Base-by-base conservation (phyloP, 352 stramenopile species). In the Peronospora farinosa region DNA sequence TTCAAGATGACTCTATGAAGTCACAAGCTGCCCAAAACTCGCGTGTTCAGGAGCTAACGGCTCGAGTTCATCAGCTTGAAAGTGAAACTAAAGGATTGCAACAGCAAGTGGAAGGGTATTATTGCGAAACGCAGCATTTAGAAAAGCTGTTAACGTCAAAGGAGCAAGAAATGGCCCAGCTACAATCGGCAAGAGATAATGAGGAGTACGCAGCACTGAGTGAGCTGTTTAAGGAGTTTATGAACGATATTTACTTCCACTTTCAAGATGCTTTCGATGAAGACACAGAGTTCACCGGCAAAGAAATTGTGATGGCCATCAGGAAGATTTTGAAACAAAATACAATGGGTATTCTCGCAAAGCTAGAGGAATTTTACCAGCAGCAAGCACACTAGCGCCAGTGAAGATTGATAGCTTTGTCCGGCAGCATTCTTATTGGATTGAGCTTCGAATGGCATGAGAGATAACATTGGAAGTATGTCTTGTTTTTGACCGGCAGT, bases 181-280 rank as follows among this genome's bases (percentile, higher is more conserved):
- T 83, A 28, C 70, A 72, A 33, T 55, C 73, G 9, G 53, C 53
- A 25, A 78, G 72, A 54, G 72, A 66, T 15, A 56, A 78, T 40
- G 69, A 79, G 27, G 75, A 86, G 45, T 75, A 77, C 38, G 65
- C 67, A 9, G 72, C 72, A 31, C 48, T 86, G 40, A 85, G 69
- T 43, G 76, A 85, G 40, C 48, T 88, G 19, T 70, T 91, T 36
- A 91, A 91, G 57, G 80, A 87, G 55, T 82, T 86, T 52, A 91
- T 91, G 80, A 89, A 91, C 76, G 80, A 88, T 59, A 83, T 91
- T 48, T 91, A 91, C 64, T 88, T 89, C 51, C 72, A 86, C 31
- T 91, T 86, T 59, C 80, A 91, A 51, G 78, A 91, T 48, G 78
- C 78, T 7, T 91, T 91, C 36, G 80, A 91, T 28, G 80, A 91